A percentile compares a stretch with the other conserved stretches of the same genome.
These are phyloP conservation scores for Besnoitia besnoiti DNA, from an alignment of 169 alveolate genomes.

Conservation along the genomic window DNA sequence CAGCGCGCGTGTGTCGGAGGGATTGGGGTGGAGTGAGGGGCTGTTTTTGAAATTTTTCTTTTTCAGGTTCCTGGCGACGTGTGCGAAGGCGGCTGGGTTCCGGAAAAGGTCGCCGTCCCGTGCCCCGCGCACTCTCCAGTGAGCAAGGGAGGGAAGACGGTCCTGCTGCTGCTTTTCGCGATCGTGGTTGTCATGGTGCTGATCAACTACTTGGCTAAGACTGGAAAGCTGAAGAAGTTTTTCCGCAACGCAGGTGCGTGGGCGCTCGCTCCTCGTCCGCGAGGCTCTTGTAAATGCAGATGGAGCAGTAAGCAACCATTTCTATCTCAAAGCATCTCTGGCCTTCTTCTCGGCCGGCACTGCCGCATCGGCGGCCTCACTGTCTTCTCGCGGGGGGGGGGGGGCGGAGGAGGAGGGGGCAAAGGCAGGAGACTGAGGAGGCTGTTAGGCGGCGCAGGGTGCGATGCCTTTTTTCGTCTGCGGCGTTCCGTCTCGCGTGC, in stretches of 20 bases:
- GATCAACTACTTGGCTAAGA: conserved; percentile 53
- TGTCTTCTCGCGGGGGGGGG: too few relatives aligned
- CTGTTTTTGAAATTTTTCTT: background rate
- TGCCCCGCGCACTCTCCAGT: conserved; percentile 83
- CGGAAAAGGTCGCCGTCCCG: conserved; percentile 90
- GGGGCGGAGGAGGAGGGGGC: too few relatives aligned
- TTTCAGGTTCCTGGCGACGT: conserved; percentile 95
- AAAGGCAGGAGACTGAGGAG: too few relatives aligned
- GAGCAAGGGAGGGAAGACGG: conserved; percentile 26
- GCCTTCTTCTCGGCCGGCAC: too few relatives aligned
- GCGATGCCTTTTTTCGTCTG: too few relatives aligned
- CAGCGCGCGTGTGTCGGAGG: too few relatives aligned
- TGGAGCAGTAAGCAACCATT: background rate
- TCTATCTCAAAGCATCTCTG: too few relatives aligned
- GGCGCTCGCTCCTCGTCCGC: background rate
- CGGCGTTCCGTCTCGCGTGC: too few relatives aligned
- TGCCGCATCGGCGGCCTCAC: too few relatives aligned
- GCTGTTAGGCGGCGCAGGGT: too few relatives aligned
- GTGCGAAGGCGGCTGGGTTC: conserved; percentile 96
- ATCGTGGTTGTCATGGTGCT: conserved; percentile 51
- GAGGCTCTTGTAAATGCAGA: background rate
- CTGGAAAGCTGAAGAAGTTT: conserved; percentile 54
- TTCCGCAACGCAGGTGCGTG: conserved; percentile 68
- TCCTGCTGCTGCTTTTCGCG: conserved; percentile 16
- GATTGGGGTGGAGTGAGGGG: background rate